Evolutionary conservation across 2,329 filamentous ascomycete genomes (phyloP).

Genomic region (Fusarium hainanense): DNA sequence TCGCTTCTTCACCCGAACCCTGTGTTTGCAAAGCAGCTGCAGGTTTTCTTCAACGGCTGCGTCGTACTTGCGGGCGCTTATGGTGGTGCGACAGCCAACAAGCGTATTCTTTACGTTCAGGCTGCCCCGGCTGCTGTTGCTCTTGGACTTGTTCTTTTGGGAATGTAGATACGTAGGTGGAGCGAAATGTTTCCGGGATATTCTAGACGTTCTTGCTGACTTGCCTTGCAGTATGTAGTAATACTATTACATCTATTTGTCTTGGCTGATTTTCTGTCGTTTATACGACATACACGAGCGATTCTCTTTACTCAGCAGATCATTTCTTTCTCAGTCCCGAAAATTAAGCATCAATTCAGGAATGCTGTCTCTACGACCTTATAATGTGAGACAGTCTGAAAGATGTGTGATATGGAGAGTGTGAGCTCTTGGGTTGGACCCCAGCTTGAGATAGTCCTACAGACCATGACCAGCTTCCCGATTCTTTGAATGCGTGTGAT

Average conservation of each 20-base stretch:
- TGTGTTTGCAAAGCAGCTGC: constrained; percentile 56
- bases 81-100: constrained; percentile 56
- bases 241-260: neutral
- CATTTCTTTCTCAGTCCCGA: neutral
- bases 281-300: neutral
- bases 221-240: constrained; percentile 3
- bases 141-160: constrained; percentile 46
- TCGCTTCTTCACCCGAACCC: constrained; percentile 57
- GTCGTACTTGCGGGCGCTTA: constrained; percentile 58
- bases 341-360: neutral
- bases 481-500: neutral
- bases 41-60: constrained; percentile 60
- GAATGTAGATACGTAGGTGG: constrained; percentile 1
- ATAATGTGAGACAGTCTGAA: neutral
- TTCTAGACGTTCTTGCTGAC: neutral
- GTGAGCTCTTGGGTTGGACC: neutral
- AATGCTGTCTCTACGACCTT: neutral
- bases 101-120: constrained; percentile 58
- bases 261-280: neutral
- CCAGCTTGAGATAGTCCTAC: neutral
- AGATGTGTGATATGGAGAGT: neutral
- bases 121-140: constrained; percentile 48
- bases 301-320: accelerated
- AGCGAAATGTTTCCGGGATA: neutral
- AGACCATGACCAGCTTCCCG: neutral